A percentile compares a stretch with the other conserved stretches of the same genome.
phyloP scores from a whole-genome alignment of 164 flowering plant genomes.

The Pachysandra terminalis region DNA sequence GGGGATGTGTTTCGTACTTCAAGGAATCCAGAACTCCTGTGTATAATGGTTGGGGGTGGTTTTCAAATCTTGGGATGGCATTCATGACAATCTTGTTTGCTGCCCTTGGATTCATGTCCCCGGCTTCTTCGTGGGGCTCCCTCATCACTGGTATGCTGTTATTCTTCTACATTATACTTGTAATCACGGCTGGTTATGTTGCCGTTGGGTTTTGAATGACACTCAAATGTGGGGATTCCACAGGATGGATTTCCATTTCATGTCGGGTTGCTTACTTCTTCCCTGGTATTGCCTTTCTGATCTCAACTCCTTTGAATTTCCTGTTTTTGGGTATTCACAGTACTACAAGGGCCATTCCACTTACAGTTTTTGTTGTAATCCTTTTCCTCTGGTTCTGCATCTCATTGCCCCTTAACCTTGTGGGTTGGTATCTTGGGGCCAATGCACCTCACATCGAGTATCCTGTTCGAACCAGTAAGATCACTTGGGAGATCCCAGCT shows the following conservation, averaged over 20 bases:
- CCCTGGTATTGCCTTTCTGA: constrained; percentile 57
- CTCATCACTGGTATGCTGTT: constrained; percentile 62
- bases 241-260: constrained; percentile 55
- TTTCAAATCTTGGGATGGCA: constrained; percentile 63
- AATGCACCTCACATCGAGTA: constrained; percentile 77
- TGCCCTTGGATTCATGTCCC: constrained; percentile 70
- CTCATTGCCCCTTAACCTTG: constrained; percentile 70
- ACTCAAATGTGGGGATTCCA: constrained; percentile 39
- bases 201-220: constrained; percentile 63
- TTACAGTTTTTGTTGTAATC: constrained; percentile 44
- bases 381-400: constrained; percentile 68
- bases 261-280: constrained; percentile 56
- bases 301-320: constrained; percentile 47
- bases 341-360: constrained; percentile 66
- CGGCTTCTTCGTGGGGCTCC: constrained; percentile 65
- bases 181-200: constrained; percentile 60
- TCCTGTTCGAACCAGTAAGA: constrained; percentile 81
- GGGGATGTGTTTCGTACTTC: constrained; percentile 68
- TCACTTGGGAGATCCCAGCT: constrained; percentile 79
- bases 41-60: constrained; percentile 66
- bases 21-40: constrained; percentile 34
- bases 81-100: constrained; percentile 60
- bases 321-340: constrained; percentile 60
- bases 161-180: constrained; percentile 54
- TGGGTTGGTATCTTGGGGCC: constrained; percentile 75